Evolutionary conservation across 2,329 filamentous ascomycete species (phyloP).

Genomic region (Fusarium nodosum): DNA sequence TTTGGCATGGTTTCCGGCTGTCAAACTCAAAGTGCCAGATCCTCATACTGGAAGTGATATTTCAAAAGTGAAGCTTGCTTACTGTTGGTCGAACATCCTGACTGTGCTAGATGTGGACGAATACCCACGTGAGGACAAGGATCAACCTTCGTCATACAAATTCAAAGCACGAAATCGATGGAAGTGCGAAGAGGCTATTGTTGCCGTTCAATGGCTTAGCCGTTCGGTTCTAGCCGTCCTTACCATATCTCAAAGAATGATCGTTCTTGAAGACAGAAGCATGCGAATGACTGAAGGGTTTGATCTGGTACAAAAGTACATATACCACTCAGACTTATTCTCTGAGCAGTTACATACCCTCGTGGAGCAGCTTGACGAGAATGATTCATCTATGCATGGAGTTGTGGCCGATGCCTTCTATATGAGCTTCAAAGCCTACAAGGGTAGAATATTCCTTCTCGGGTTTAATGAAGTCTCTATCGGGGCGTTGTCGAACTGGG

Average conservation of each 20-base stretch:
- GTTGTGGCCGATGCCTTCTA: conserved; percentile 97
- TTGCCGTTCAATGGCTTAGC: conserved; percentile 96
- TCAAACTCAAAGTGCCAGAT: conserved; percentile 86
- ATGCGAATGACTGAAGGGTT: conserved; percentile 96
- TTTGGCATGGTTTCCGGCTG: conserved; percentile 96
- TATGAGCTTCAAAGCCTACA: conserved; percentile 97
- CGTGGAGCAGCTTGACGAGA: conserved; percentile 89
- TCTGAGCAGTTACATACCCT: conserved; percentile 86
- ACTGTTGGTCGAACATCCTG: conserved; percentile 98
- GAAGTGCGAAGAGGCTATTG: conserved; percentile 95
- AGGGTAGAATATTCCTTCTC: conserved; percentile 90
- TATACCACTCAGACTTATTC: conserved; percentile 92
- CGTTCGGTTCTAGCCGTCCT: conserved; percentile 91
- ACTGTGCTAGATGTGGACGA: conserved; percentile 92
- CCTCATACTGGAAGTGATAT: conserved; percentile 74
- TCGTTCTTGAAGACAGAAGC: conserved; percentile 89
- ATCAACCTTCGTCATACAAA: conserved; percentile 81
- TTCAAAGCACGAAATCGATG: conserved; percentile 90
- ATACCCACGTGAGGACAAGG: conserved; percentile 74
- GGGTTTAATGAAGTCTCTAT: conserved; percentile 95
- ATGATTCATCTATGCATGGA: conserved; percentile 90
- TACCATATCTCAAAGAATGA: conserved; percentile 92
- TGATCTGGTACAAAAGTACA: conserved; percentile 90
- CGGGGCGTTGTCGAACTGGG: conserved; percentile 95
- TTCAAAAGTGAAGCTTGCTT: conserved; percentile 89